Conservation (phyloP, 345 rosid species). For the Angophora floribunda region DNA sequence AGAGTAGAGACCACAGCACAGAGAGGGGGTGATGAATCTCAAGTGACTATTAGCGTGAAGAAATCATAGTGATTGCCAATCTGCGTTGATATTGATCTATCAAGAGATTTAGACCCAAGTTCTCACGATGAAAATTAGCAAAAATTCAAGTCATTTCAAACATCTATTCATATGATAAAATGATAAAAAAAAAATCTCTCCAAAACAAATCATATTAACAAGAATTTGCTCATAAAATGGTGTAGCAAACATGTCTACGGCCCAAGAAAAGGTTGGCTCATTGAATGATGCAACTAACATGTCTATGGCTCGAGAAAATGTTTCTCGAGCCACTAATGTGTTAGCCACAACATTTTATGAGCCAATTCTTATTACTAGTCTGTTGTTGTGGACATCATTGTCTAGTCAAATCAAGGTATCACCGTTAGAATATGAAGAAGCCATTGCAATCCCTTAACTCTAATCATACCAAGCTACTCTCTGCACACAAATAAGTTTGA, state of each 20-base stretch:
- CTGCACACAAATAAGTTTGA: neutral
- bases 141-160: neutral
- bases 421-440: neutral
- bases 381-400: neutral
- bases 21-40: neutral
- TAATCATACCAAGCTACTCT: neutral
- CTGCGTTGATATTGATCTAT: fast-evolving
- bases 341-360: neutral
- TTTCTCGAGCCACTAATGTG: neutral
- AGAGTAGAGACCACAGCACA: no score
- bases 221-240: neutral
- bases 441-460: neutral
- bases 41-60: fast-evolving
- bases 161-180: neutral
- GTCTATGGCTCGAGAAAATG: neutral
- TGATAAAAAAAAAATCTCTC: neutral
- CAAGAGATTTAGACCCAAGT: neutral
- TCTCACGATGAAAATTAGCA: fast-evolving
- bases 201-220: neutral
- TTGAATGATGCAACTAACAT: neutral
- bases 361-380: neutral
- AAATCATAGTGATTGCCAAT: no score
- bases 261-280: neutral
- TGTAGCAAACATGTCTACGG: fast-evolving
- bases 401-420: neutral